phyloP scores from a whole-genome alignment of 148 eudicot species.

The Rhododendron griersonianum region DNA sequence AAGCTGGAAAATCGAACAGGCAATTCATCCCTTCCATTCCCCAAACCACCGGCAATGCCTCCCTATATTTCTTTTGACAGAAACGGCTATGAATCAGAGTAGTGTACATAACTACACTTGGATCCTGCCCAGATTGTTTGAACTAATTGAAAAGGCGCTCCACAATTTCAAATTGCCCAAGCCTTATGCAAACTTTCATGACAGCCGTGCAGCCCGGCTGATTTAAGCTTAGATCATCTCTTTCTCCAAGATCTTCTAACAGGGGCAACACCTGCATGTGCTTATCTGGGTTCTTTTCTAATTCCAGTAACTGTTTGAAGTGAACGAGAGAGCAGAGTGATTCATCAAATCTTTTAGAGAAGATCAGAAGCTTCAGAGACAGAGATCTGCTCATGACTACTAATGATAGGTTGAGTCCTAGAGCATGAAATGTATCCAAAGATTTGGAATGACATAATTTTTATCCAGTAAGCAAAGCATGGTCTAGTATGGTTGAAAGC shows the following conservation, averaged over 20 bases:
- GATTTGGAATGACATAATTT: background rate
- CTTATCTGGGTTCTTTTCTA: conserved; percentile 77
- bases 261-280: conserved; percentile 40
- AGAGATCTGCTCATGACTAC: background rate
- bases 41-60: conserved; percentile 81
- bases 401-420: background rate
- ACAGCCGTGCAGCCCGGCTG: conserved; percentile 77
- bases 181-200: conserved; percentile 68
- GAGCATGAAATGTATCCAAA: background rate
- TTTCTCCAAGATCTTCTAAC: conserved; percentile 66
- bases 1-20: conserved; percentile 73
- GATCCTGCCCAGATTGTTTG: conserved; percentile 39
- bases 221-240: conserved; percentile 62
- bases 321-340: background rate
- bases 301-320: conserved; percentile 30
- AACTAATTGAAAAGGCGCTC: conserved; percentile 72
- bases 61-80: conserved; percentile 48
- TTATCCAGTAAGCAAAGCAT: no score
- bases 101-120: conserved; percentile 79
- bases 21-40: conserved; percentile 66
- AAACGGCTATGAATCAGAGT: conserved; percentile 66
- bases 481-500: background rate
- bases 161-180: conserved; percentile 70
- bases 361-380: background rate
- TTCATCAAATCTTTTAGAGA: background rate